Base-by-base conservation (phyloP, 2,329 filamentous ascomycete species). In the Claviceps sp. region DNA sequence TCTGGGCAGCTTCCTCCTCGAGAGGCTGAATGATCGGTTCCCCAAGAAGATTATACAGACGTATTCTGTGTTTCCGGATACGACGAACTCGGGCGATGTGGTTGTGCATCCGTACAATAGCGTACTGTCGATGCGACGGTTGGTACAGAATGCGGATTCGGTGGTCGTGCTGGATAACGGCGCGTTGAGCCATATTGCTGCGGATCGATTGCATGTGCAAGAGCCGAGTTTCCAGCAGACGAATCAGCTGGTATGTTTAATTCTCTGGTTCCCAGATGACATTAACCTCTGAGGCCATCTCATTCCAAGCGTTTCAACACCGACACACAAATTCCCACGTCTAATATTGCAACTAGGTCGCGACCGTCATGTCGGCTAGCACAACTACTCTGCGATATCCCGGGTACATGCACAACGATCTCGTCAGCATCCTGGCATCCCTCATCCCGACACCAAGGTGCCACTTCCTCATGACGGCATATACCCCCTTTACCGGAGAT, bases 11-110 rank as follows among this genome's bases (percentile, higher is more conserved):
- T 98, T 94, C 64, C 78, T 98, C 55, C 80, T 98, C 17, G 94
- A 98, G 70, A 79, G 89, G 57, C 82, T 98, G 67, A 98, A 98
- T 67, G 93, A 98, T 68, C 80, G 90, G 48, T 98, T 97, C 60
- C 93, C 94, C 38, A 98, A 98, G 72, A 98, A 98, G 75, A 82
- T 98, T 57, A 96, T 98, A 53, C 93, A 98, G 71, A 97, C 93
- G 43, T 98, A 98, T 70, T 97, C 91, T 0, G 94, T 98, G 50
- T 98, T 98, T 61, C 91, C 93, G 2, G 93, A 97, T 66, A 95
- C 87, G 0, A 88, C 88, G 54, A 88, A 86, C 59, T 80, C 82
- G 3, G 83, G 83, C 51, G 88, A 97, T 64, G 91, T 98, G 22
- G 91, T 98, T 11, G 93, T 98, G 22, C 93, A 98, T 64, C 93